Base-by-base conservation (phyloP, 2,329 filamentous ascomycete species). In the Trichophyton mentagrophytes region DNA sequence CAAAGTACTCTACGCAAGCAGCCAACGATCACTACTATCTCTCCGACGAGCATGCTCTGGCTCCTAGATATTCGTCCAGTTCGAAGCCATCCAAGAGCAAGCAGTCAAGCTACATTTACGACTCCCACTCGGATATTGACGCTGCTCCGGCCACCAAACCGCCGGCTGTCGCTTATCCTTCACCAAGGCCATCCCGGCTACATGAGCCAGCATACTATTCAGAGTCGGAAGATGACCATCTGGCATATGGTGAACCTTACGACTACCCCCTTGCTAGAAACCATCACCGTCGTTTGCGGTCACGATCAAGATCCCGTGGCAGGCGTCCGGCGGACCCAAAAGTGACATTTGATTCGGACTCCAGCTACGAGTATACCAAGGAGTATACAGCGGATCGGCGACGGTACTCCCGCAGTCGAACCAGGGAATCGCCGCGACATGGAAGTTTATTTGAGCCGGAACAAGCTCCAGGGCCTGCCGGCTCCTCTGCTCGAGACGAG, bases 261-360 rank as follows among this genome's bases (percentile, higher is more conserved):
- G 40, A 59, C 40, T 49, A 47, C 27, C 40, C 40, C 1, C 30
- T 44, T 27, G 36, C 57, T 27, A 44, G 36, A 17, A 22, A 20
- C 17, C 40, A 49, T 13, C 36, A 22, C 17, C 22, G 30, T 15
- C 36, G 13, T 7, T 51, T 58, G 27, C 3, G 47, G 42, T 33
- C 51, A 15, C 62, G 30, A 55, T 55, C 60, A 47, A 47, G 60
- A 33, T 61, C 55, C 30, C 61, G 57, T 49, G 58, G 49, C 22
- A 59, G 51, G 15, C n/a, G 51, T 3, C 51, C 47, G 13, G 20
- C 27, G 9, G 25, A 55, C 30, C 30, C 25, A 13, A 55, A 27
- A 15, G 25, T 11, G 15, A 36, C 27, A 30, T 57, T 61, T 49
- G 59, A 67, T 42, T 70, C 69, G 1, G 69, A 66, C 55, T 60